Base-by-base conservation (phyloP, 2,329 filamentous ascomycete species). In the Trichoderma pleuroti region DNA sequence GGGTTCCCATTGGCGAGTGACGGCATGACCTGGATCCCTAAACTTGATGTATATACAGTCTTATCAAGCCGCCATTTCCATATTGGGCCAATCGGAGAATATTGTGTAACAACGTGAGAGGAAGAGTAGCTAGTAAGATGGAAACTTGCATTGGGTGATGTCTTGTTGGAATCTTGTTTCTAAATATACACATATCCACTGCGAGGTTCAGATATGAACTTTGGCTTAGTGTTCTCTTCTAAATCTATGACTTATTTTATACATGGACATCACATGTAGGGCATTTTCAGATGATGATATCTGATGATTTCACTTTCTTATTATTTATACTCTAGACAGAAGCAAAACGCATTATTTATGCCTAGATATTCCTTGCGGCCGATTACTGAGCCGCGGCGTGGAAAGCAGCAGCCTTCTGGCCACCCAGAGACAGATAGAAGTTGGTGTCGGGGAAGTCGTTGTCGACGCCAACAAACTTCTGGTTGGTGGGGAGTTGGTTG, bases 391-490 rank as follows among this genome's bases (percentile, higher is more conserved):
- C 62, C 18, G 59, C 60, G 8, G 68, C 34, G 46, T 70, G 68
- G 59, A 70, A 70, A 28, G 68, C 68, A 16, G 54, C 42, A 8
- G 68, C 68, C 52, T 70, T 70, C 56, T 70, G 46, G 4, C 68
- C 68, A 9, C 46, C 68, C 7, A 70, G 49, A 3, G 54, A 34
- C 32, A 70, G 34, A 28, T 70, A 65, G 60, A 59, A 70, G 60
- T 54, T 70, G 12, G 68, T 70, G 49, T 63, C 57, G 49, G 60
- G 49, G 6, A 65, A 64, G 26, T 64, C 8, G 30, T 70, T 65
- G 52, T 70, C 68, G n/a, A 64, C 56, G 16, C 68, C 60, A 18
- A 70, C 68, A 49, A 70, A 70, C 10, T 70, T 70, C 16, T 42
- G 46, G 68, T 70, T 70, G 10, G 68, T 70, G 14, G 60, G 68